These are phyloP conservation scores for Metschnikowia cerradonensis DNA, from an alignment of 805 yeast genomes.

Conservation along the genomic window DNA sequence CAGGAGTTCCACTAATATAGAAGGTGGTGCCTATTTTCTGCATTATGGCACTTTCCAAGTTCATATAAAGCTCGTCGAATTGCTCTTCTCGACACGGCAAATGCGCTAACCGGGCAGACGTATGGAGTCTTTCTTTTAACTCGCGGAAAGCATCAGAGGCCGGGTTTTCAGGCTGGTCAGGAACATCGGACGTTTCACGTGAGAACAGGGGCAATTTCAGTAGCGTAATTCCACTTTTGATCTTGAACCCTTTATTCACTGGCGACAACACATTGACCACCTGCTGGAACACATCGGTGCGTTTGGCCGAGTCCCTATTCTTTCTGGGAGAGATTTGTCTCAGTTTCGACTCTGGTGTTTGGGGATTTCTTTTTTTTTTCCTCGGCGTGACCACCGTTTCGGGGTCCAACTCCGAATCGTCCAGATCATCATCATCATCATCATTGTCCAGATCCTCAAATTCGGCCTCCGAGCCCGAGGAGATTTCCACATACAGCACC, in stretches of 20 bases:
- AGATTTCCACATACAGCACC: slow-evolving; percentile 4
- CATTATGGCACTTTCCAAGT: slow-evolving; percentile 66
- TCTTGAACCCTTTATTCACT: slow-evolving; percentile 22
- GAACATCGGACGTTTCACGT: slow-evolving; percentile 5
- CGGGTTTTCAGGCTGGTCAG: slow-evolving; percentile 13
- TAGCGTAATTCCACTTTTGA: slow-evolving; percentile 19
- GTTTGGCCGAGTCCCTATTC: slow-evolving; percentile 5
- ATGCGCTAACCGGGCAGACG: slow-evolving; percentile 43
- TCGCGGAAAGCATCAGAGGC: slow-evolving; percentile 31
- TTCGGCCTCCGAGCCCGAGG: slow-evolving; percentile 4
- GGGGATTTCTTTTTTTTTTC: not conserved
- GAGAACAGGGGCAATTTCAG: slow-evolving; percentile 21
- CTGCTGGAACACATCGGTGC: slow-evolving; percentile 10
- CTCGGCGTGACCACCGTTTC: not conserved
- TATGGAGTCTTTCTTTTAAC: slow-evolving; percentile 39
- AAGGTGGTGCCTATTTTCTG: slow-evolving; percentile 76
- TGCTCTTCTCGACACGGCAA: slow-evolving; percentile 88
- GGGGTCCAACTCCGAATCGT: slow-evolving; percentile 8
- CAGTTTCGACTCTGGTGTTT: not conserved
- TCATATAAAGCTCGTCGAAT: slow-evolving; percentile 62
- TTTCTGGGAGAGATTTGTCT: not conserved
- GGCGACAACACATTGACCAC: slow-evolving; percentile 21
- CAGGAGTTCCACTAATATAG: slow-evolving; percentile 95
- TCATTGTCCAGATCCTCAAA: not conserved
- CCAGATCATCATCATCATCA: no score